Percentiles rank a stretch among this genome's conserved stretches.
These are phyloP conservation scores for Amaranthus palmeri DNA, from an alignment of 148 eudicot genomes.

Conservation along the genomic window DNA sequence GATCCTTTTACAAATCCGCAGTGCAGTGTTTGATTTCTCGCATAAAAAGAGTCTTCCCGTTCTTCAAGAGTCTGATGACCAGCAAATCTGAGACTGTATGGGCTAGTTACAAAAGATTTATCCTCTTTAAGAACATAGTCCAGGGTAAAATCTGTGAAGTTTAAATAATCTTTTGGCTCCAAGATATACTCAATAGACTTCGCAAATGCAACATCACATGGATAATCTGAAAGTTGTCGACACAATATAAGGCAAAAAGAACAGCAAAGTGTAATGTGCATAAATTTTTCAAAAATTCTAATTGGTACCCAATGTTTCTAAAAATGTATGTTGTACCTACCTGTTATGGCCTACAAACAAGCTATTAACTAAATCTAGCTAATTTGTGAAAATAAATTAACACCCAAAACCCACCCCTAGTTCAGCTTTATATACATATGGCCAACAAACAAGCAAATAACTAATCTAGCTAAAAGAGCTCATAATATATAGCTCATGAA, in stretches of 20 bases:
- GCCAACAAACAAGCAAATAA: background rate
- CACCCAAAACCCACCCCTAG: background rate
- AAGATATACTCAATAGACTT: slow-evolving; percentile 57
- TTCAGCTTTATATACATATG: background rate
- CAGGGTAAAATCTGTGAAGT: slow-evolving; percentile 50
- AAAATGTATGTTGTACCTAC: background rate
- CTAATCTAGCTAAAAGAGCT: background rate
- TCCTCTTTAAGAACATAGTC: slow-evolving; percentile 55
- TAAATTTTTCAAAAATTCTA: background rate
- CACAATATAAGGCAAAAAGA: background rate
- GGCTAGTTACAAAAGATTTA: slow-evolving; percentile 23
- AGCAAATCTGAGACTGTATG: slow-evolving; percentile 60
- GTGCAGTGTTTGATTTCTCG: slow-evolving; percentile 67
- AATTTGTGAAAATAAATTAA: background rate
- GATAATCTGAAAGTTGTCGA: slow-evolving; percentile 48
- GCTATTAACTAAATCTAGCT: too few relatives aligned
- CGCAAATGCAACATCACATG: slow-evolving; percentile 61
- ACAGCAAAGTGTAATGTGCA: background rate
- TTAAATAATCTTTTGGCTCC: slow-evolving; percentile 58
- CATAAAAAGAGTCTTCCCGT: slow-evolving; percentile 68
- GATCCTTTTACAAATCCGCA: slow-evolving; percentile 86
- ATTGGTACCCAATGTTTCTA: background rate
- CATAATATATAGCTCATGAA: background rate
- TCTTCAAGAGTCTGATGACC: slow-evolving; percentile 88
- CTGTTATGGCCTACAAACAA: too few relatives aligned